phyloP scores from a whole-genome alignment of 1,139 yeast genomes.

The Blastobotrys serpentis region DNA sequence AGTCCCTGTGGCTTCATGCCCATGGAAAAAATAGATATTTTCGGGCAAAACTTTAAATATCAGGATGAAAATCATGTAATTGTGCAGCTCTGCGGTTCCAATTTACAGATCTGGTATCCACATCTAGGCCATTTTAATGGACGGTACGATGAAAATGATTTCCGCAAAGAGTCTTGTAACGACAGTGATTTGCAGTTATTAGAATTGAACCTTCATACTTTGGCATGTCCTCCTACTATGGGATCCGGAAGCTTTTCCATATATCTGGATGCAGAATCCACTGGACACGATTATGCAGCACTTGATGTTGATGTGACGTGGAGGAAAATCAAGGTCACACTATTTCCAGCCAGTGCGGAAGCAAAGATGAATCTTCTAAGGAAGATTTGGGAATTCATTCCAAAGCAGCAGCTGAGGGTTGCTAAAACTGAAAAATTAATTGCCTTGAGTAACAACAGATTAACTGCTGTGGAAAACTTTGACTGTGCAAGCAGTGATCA shows the following conservation, averaged over 20 bases:
- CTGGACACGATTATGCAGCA: background rate
- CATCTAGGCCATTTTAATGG: background rate
- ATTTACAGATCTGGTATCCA: slow-evolving; percentile 1
- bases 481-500: too few species aligned
- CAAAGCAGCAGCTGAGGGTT: background rate
- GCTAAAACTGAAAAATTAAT: background rate
- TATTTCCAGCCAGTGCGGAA: background rate
- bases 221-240: background rate
- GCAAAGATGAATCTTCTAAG: background rate
- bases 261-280: background rate
- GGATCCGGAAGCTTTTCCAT: background rate
- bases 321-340: background rate
- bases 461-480: too few species aligned
- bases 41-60: background rate
- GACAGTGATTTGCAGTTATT: background rate
- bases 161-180: background rate
- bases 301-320: background rate
- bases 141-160: background rate
- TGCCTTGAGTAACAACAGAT: too few species aligned
- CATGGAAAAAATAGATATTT: background rate
- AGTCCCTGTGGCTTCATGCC: background rate
- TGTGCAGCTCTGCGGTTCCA: background rate
- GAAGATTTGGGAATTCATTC: background rate
- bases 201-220: background rate
- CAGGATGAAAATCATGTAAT: slow-evolving; percentile 2